Evolutionary conservation across 371 early-diverging fungal species (phyloP).

Genomic region (Mortierella polycephala): DNA sequence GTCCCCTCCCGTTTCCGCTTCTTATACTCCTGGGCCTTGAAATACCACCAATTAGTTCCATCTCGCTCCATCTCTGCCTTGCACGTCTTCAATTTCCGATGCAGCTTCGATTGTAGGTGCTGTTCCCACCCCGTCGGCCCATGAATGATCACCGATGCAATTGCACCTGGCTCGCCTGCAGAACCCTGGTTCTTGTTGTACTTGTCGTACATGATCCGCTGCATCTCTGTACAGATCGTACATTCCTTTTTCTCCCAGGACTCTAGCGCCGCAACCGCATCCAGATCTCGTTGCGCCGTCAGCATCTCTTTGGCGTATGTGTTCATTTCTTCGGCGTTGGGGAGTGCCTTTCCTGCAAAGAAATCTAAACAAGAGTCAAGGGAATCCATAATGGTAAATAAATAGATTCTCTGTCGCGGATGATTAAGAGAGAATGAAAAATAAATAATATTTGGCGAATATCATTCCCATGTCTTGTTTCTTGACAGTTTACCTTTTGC

Average conservation of each 20-base stretch:
- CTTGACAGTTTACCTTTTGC: constrained; percentile 57
- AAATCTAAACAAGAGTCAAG: constrained; percentile 33
- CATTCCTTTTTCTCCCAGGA: constrained; percentile 74
- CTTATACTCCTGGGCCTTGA: constrained; percentile 47
- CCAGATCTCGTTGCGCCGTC: constrained; percentile 31
- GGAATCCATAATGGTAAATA: not conserved
- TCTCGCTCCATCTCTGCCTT: constrained; percentile 54
- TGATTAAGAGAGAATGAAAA: not conserved
- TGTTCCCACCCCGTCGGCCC: constrained; percentile 78
- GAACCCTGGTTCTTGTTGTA: constrained; percentile 4
- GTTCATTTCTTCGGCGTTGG: constrained; percentile 38
- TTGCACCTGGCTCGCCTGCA: constrained; percentile 9
- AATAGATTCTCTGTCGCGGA: not conserved
- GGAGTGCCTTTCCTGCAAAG: constrained; percentile 46
- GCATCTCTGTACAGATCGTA: constrained; percentile 63
- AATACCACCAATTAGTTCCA: constrained; percentile 51
- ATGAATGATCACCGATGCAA: constrained; percentile 66
- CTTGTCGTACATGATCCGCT: constrained; percentile 44
- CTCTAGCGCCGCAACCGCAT: constrained; percentile 59
- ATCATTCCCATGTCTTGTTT: no score
- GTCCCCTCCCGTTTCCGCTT: constrained; percentile 47
- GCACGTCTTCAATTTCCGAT: constrained; percentile 60
- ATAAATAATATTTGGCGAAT: not conserved
- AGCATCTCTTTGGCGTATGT: constrained; percentile 46
- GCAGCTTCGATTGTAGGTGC: constrained; percentile 70